Conservation (phyloP, 768 basidiomycete species). For the Glaciozyma martinii region DNA sequence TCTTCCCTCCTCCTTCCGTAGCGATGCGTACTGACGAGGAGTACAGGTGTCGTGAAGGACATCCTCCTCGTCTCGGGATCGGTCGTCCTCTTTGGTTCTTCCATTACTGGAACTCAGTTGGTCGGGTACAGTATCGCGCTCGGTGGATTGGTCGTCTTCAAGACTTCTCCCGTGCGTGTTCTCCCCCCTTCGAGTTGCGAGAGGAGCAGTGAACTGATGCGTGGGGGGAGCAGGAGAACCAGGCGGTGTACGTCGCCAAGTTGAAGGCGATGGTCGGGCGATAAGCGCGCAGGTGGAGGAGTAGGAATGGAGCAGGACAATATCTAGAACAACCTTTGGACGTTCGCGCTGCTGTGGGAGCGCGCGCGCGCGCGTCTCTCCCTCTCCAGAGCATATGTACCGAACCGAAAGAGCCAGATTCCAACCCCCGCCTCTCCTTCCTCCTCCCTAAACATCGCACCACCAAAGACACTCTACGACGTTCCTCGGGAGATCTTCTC, state of each 20-base stretch:
- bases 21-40: background rate
- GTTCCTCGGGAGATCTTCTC: slow-evolving; percentile 36
- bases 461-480: slow-evolving; percentile 6
- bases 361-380: too few species aligned
- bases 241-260: slow-evolving; percentile 1
- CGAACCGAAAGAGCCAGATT: too few species aligned
- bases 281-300: background rate
- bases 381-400: too few species aligned
- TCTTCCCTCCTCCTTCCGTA: background rate
- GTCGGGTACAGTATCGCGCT: slow-evolving; percentile 32
- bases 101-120: slow-evolving; percentile 65
- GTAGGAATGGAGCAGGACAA: background rate
- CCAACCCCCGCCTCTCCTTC: too few species aligned
- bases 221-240: background rate
- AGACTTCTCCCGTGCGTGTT: slow-evolving; percentile 5
- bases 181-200: too few species aligned
- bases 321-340: background rate
- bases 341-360: background rate
- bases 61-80: slow-evolving; percentile 89
- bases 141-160: slow-evolving; percentile 57
- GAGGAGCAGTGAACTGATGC: background rate
- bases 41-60: slow-evolving; percentile 49
- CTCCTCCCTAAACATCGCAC: too few species aligned
- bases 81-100: slow-evolving; percentile 69
- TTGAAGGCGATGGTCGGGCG: background rate